Evolutionary conservation across 2,329 filamentous ascomycete species (phyloP).

Genomic region (Fusarium udum): DNA sequence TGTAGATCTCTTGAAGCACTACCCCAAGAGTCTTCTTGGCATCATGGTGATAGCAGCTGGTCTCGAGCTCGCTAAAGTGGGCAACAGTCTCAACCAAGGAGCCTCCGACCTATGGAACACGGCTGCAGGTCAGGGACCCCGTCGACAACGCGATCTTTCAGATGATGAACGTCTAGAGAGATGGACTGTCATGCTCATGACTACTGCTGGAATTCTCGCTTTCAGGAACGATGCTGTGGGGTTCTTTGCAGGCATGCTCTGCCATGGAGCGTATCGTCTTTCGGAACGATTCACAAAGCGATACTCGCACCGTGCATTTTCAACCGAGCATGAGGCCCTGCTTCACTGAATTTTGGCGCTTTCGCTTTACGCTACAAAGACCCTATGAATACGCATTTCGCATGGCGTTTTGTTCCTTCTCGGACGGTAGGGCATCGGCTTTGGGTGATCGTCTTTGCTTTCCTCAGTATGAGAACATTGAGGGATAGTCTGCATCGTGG

Average conservation of each 20-base stretch:
- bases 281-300: constrained; percentile 55
- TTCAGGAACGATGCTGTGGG: constrained; percentile 92
- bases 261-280: constrained; percentile 73
- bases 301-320: constrained; percentile 37
- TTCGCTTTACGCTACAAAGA: neutral
- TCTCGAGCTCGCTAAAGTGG: constrained; percentile 85
- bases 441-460: neutral
- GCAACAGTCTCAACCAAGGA: constrained; percentile 82
- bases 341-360: constrained; percentile 34
- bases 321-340: constrained; percentile 46
- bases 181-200: constrained; percentile 92
- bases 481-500: neutral
- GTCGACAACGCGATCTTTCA: constrained; percentile 62
- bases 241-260: constrained; percentile 82
- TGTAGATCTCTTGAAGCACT: constrained; percentile 73
- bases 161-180: constrained; percentile 77
- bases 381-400: neutral
- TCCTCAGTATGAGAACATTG: neutral
- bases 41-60: constrained; percentile 92
- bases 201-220: constrained; percentile 80
- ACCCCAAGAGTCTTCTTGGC: constrained; percentile 81
- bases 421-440: neutral
- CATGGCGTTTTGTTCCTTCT: neutral
- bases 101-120: constrained; percentile 68
- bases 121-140: constrained; percentile 52